Base-by-base conservation (phyloP, 2,329 filamentous ascomycete species). In the Aspergillus sp. region DNA sequence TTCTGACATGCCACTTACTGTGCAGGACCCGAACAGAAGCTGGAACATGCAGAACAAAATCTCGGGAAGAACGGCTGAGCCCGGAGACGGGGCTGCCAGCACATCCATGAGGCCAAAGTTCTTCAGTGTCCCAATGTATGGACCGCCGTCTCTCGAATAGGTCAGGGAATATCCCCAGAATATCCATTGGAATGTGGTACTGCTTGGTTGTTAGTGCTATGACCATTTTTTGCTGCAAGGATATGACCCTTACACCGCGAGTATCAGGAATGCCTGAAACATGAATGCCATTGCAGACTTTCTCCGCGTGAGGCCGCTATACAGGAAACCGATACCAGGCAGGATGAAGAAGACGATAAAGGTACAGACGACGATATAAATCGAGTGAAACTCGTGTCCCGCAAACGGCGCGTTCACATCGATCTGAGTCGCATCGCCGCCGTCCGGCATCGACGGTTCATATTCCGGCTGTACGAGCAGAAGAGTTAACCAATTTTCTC, bases 11-110 rank as follows among this genome's bases (percentile, higher is more conserved):
- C 19, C 7, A 53, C 71, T 65, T 60, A 76, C 77, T 23, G 77
- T 79, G 69, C 76, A 79, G 17, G 71, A 71, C 59, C 83, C 87
- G 77, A 90, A 90, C 22, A 89, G 79, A 64, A 89, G 78, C 71
- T 89, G 86, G 70, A 89, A 90, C 43, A 89, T 77, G 68, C 85
- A 88, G 74, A 89, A 89, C 11, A 89, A 83, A 63, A 90, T 87
- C 65, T 90, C 87, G 0, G 87, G 87, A 43, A 89, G 79, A 9
- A 83, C 75, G 3, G 79, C 74, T 19, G 81, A 85, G 8, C 86
- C 85, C 4, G 84, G 83, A 2, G 84, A 87, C 0, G 87, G 87
- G 5, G 86, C 86, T 13, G 83, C 84, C 68, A 84, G 78, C 38
- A 89, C 85, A 68, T 87, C 81, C 69, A 80, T 87, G 73, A 89